These are phyloP conservation scores for Tilletia horrida DNA, from an alignment of 1,284 basidiomycete genomes.

Conservation along the genomic window DNA sequence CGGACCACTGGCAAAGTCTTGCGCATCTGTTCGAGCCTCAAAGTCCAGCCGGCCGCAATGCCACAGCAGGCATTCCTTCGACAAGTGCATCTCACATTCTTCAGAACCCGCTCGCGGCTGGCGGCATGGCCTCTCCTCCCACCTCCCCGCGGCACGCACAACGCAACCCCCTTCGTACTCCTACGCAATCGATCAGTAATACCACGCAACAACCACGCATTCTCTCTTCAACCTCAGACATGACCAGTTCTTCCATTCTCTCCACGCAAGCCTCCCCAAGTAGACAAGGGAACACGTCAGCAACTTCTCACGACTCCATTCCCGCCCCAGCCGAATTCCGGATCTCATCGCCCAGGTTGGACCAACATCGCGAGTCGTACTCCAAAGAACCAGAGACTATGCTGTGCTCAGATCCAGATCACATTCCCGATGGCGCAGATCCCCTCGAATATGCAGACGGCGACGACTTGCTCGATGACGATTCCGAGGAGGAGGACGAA, in stretches of 20 bases:
- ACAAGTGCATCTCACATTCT: neutral
- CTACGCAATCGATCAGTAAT: conserved; percentile 27
- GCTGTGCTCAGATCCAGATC: conserved; percentile 33
- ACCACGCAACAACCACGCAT: conserved; percentile 22
- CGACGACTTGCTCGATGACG: conserved; percentile 32
- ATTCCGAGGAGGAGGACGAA: conserved; percentile 25
- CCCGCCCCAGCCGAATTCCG: neutral
- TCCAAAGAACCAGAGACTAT: conserved; percentile 38
- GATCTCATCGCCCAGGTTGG: neutral
- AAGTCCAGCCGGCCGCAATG: conserved; percentile 13
- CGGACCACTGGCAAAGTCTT: conserved; percentile 43
- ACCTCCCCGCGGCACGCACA: conserved; percentile 19
- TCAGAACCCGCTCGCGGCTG: neutral
- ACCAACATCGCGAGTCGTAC: conserved; percentile 20
- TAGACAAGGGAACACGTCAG: no score
- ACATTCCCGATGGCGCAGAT: conserved; percentile 40
- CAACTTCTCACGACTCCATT: no score
- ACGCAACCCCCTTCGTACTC: conserved; percentile 26
- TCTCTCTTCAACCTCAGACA: neutral
- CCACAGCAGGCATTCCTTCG: neutral
- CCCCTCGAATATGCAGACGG: conserved; percentile 36
- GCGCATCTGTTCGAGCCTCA: conserved; percentile 37
- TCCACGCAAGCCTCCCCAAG: neutral
- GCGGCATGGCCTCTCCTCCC: conserved; percentile 23
- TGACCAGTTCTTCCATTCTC: neutral